Evolutionary conservation across 129 eudicot species (phyloP), one percentile per base, ranked within the genome.

Genomic region (Centrapalus pauciflorus): DNA sequence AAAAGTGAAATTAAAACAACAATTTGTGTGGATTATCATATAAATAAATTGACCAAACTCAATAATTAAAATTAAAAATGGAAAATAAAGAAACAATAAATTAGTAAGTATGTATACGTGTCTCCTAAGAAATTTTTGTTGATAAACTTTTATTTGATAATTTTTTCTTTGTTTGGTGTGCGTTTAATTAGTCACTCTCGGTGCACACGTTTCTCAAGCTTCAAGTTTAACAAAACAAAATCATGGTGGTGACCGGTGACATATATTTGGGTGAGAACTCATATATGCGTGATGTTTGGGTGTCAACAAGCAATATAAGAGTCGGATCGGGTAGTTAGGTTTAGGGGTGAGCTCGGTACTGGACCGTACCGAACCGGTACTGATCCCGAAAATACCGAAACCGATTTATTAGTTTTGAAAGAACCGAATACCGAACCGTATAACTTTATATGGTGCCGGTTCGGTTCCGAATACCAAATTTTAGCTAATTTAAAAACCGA

Each of bases 121-220:
- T 16, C 0, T 57, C 38, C 34, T 66, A 74, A 32, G 79, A 66
- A 20, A 61, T 41, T 24, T 74, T 17, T 46, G 19, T 7, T 32
- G 21, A 57, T 57, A 49, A 66, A 55, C 55, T 46, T 65, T 13
- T 48, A 52, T 33, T 10, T 0, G 38, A 46, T 32, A 40, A n/a
- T 30, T 24, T 54, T 55, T n/a, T 28, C 55, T 64, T 35, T 2
- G 68, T 74, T 66, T 74, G 79, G 73, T 66, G 61, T 55, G 61
- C 30, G 79, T 64, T 73, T 28, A n/a, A n/a, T n/a, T n/a, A 40
- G 78, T 66, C 79, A 19, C 73, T 65, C 61, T 74, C 68, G 46
- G 34, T 43, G 58, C 66, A 55, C 67, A 50, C 41, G 72, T 65
- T 9, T 54, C 30, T 61, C 41, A 30, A 48, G 60, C 30, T 24